Conservation (phyloP, 148 eudicot genomes). For the Chenopodium suecicum region DNA sequence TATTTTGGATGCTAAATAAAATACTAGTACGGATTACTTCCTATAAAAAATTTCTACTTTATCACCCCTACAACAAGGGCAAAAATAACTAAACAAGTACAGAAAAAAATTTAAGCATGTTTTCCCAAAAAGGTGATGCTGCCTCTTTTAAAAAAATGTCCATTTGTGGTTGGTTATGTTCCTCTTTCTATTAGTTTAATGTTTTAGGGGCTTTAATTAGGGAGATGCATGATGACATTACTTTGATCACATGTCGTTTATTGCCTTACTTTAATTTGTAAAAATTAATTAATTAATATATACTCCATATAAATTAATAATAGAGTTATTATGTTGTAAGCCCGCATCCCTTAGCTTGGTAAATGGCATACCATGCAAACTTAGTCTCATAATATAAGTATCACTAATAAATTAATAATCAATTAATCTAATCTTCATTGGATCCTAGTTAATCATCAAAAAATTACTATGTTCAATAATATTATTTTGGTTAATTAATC, state of each 20-base stretch:
- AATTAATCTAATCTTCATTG: neutral
- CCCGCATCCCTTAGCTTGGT: neutral
- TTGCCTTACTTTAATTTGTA: neutral
- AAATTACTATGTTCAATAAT: neutral
- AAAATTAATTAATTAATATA: neutral
- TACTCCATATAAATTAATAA: too few species aligned
- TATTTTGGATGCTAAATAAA: too few species aligned
- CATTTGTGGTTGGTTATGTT: constrained; percentile 7
- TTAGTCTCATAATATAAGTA: neutral
- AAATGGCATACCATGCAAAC: neutral
- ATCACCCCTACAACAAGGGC: neutral
- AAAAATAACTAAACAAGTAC: neutral
- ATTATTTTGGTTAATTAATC: neutral
- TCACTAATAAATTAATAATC: neutral
- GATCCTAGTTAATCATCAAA: neutral
- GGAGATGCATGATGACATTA: constrained; percentile 17
- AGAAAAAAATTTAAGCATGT: constrained; percentile 3
- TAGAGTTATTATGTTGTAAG: neutral
- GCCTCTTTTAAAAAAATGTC: neutral
- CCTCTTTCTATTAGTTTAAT: constrained; percentile 10
- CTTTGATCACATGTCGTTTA: constrained; percentile 30
- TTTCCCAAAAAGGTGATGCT: constrained; percentile 13
- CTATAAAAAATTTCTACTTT: neutral
- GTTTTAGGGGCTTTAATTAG: neutral
- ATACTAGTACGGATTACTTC: too few species aligned